phyloP scores from a whole-genome alignment of 1,284 basidiomycete genomes.

The Ceratobasidium sp. region DNA sequence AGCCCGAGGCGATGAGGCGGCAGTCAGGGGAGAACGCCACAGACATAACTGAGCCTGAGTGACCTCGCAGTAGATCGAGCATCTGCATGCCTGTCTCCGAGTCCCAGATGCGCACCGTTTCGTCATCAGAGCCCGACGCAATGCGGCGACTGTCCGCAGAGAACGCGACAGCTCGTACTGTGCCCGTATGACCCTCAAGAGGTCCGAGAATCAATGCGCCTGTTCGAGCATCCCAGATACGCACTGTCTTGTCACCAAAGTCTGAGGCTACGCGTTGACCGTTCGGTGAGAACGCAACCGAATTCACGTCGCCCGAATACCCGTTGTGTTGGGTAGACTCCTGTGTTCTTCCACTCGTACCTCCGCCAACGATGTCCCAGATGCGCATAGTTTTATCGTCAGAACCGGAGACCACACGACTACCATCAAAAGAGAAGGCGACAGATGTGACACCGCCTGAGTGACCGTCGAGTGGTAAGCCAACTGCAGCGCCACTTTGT shows the following conservation, averaged over 20 bases:
- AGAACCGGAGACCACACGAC: constrained; percentile 41
- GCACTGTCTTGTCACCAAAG: constrained; percentile 16
- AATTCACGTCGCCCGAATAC: background rate
- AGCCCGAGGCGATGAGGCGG: constrained; percentile 9
- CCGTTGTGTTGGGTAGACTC: background rate
- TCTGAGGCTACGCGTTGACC: constrained; percentile 14
- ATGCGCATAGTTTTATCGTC: constrained; percentile 33
- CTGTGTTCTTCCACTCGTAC: background rate
- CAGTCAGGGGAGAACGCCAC: constrained; percentile 37
- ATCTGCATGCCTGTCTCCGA: background rate
- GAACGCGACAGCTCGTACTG: constrained; percentile 12
- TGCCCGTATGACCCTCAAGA: constrained; percentile 30
- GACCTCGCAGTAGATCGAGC: constrained; percentile 14
- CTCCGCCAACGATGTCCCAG: constrained; percentile 40
- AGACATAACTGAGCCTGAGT: background rate
- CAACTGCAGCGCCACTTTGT: background rate
- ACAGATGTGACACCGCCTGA: constrained; percentile 53
- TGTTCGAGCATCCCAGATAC: constrained; percentile 32
- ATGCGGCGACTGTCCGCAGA: constrained; percentile 28
- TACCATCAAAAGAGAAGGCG: constrained; percentile 43
- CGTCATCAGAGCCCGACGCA: constrained; percentile 12
- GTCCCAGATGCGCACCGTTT: constrained; percentile 38
- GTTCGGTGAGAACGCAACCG: constrained; percentile 36
- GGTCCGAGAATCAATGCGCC: background rate
- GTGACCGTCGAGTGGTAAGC: constrained; percentile 56